Evolutionary conservation across 257 asterid species (phyloP).

Genomic region (Linderniella brevidens): DNA sequence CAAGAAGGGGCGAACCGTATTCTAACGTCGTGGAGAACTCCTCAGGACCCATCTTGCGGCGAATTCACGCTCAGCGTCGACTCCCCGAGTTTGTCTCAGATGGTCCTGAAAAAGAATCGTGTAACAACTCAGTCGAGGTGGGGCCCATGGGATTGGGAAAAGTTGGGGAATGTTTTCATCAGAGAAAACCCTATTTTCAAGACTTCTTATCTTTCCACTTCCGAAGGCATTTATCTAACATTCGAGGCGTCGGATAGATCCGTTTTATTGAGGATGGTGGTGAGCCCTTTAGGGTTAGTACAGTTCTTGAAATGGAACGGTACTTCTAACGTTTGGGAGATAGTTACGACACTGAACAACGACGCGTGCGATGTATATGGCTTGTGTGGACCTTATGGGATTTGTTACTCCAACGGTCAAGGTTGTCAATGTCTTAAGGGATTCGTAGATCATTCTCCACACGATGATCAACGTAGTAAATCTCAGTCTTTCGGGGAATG

Average conservation of each 20-base stretch:
- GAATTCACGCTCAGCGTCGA: slow-evolving; percentile 45
- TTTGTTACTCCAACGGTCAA: slow-evolving; percentile 12
- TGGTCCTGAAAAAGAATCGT: slow-evolving; percentile 14
- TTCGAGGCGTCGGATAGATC: slow-evolving; percentile 14
- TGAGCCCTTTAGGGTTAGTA: slow-evolving; percentile 16
- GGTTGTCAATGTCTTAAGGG: slow-evolving; percentile 22
- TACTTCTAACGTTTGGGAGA: slow-evolving; percentile 14
- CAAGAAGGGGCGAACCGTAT: slow-evolving; percentile 34
- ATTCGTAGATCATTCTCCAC: slow-evolving; percentile 14
- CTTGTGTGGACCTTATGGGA: slow-evolving; percentile 23
- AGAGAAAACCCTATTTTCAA: slow-evolving; percentile 34
- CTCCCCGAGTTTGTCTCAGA: slow-evolving; percentile 46
- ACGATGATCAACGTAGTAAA: background rate
- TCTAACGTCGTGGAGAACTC: slow-evolving; percentile 53
- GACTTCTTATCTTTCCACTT: slow-evolving; percentile 20
- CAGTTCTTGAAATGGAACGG: slow-evolving; percentile 23
- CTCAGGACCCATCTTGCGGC: slow-evolving; percentile 57
- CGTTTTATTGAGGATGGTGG: slow-evolving; percentile 14
- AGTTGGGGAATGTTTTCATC: slow-evolving; percentile 79
- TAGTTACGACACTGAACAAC: slow-evolving; percentile 14
- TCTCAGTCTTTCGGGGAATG: slow-evolving; percentile 35
- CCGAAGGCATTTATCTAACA: slow-evolving; percentile 14
- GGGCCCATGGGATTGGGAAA: slow-evolving; percentile 79
- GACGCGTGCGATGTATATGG: slow-evolving; percentile 21
- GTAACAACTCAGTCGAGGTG: slow-evolving; percentile 28